Percentiles rank a stretch among this genome's conserved stretches.
Evolutionary conservation across 495 filamentous ascomycete genomes (phyloP).

Genomic region (Neurospora pannonica): DNA sequence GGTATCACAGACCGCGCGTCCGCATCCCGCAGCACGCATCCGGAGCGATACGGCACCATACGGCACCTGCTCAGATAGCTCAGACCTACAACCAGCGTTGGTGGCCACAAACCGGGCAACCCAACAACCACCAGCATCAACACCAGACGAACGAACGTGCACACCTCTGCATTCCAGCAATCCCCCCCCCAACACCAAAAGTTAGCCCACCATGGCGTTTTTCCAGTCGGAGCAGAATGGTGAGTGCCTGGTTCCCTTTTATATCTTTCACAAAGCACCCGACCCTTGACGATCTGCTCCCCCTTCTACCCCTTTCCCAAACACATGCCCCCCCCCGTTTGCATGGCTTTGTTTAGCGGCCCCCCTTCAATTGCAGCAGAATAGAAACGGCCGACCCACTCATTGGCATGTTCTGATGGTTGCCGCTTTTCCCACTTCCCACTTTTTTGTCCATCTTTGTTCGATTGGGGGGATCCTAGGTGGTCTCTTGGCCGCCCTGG

Average conservation of each 20-base stretch:
- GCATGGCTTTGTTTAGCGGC: slow-evolving; percentile 4
- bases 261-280: slow-evolving; percentile 2
- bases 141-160: neutral
- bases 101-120: slow-evolving; percentile 1
- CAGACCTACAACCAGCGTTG: neutral
- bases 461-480: slow-evolving; percentile 12
- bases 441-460: slow-evolving; percentile 17
- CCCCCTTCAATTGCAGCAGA: slow-evolving; percentile 12
- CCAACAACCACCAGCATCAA: neutral
- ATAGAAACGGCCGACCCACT: slow-evolving; percentile 6
- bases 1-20: slow-evolving; percentile 4
- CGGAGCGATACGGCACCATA: slow-evolving; percentile 1
- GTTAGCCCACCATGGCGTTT: slow-evolving; percentile 20
- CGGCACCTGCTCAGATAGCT: slow-evolving; percentile 2
- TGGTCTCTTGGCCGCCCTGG: neutral
- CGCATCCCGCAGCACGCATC: neutral
- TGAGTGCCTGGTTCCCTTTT: slow-evolving; percentile 15
- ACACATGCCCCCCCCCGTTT: neutral
- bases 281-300: slow-evolving; percentile 4
- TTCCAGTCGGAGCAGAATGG: slow-evolving; percentile 24
- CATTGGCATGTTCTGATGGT: slow-evolving; percentile 14
- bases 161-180: slow-evolving; percentile 1
- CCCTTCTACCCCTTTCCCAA: neutral
- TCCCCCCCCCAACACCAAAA: neutral
- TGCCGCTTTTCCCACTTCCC: slow-evolving; percentile 17